Evolutionary conservation across 2,329 filamentous ascomycete species (phyloP).

Genomic region (Cladosporium halotolerans): DNA sequence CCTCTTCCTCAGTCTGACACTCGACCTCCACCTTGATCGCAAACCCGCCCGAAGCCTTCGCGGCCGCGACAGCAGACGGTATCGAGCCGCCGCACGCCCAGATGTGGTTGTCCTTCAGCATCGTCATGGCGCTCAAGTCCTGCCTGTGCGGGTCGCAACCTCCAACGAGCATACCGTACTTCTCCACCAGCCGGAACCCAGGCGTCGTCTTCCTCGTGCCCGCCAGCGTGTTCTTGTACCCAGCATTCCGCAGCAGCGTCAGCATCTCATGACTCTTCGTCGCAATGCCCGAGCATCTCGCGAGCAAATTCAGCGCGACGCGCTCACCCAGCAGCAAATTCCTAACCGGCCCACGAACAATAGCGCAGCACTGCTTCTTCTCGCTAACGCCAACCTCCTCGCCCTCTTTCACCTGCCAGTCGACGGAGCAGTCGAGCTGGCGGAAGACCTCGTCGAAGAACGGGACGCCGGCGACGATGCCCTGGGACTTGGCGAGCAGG

Average conservation of each 20-base stretch:
- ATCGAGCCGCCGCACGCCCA: slow-evolving; percentile 82
- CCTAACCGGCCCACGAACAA: slow-evolving; percentile 76
- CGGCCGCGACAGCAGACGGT: slow-evolving; percentile 74
- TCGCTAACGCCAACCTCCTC: slow-evolving; percentile 55
- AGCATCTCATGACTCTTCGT: slow-evolving; percentile 51
- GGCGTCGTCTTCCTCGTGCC: slow-evolving; percentile 96
- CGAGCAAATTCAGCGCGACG: slow-evolving; percentile 84
- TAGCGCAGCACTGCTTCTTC: slow-evolving; percentile 63
- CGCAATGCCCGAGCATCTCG: slow-evolving; percentile 86
- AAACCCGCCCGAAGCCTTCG: slow-evolving; percentile 79
- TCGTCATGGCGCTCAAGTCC: slow-evolving; percentile 85
- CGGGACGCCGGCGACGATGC: slow-evolving; percentile 82
- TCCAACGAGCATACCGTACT: slow-evolving; percentile 94
- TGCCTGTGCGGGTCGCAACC: slow-evolving; percentile 88
- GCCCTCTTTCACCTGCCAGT: slow-evolving; percentile 81
- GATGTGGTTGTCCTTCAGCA: slow-evolving; percentile 99
- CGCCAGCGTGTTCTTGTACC: slow-evolving; percentile 78
- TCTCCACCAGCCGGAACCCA: slow-evolving; percentile 90
- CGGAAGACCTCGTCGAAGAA: slow-evolving; percentile 93
- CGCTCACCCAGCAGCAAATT: slow-evolving; percentile 85
- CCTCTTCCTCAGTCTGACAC: slow-evolving; percentile 80
- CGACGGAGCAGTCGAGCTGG: slow-evolving; percentile 82
- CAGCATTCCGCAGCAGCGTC: slow-evolving; percentile 50
- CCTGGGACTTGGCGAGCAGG: slow-evolving; percentile 55
- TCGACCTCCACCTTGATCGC: slow-evolving; percentile 94